Evolutionary conservation across 2,329 filamentous ascomycete genomes (phyloP).

Genomic region (Nemania diffusa): DNA sequence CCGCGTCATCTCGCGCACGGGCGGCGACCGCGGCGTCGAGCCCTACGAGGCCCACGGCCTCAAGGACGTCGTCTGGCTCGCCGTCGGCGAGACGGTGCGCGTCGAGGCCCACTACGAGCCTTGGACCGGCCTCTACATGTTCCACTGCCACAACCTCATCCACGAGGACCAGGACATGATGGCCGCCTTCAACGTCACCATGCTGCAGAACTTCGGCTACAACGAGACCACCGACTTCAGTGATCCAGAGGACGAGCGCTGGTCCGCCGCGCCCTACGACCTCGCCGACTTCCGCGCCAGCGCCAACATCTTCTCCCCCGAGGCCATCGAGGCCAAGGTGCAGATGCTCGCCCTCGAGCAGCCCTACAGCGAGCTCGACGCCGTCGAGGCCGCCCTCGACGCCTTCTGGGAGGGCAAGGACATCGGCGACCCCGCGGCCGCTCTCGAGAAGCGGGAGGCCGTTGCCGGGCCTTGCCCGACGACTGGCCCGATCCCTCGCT

Average conservation of each 20-base stretch:
- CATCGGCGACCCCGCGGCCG: constrained; percentile 37
- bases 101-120: constrained; percentile 64
- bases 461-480: constrained; percentile 26
- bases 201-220: constrained; percentile 53
- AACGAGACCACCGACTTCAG: constrained; percentile 50
- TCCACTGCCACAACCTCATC: constrained; percentile 60
- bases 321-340: constrained; percentile 47
- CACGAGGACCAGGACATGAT: constrained; percentile 61
- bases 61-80: constrained; percentile 69
- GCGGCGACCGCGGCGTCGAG: constrained; percentile 55
- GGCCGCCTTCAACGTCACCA: constrained; percentile 58
- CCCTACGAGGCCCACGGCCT: constrained; percentile 65
- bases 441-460: constrained; percentile 29
- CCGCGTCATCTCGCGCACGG: constrained; percentile 60
- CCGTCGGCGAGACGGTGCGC: constrained; percentile 59
- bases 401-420: constrained; percentile 47
- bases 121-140: constrained; percentile 64
- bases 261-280: constrained; percentile 48
- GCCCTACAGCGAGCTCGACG: constrained; percentile 50
- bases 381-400: constrained; percentile 47
- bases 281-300: constrained; percentile 41
- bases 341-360: constrained; percentile 48
- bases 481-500: constrained; percentile 31
- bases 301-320: constrained; percentile 42
- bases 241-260: constrained; percentile 53